Evolutionary conservation across 257 asterid genomes (phyloP).

Genomic region (Lithospermum erythrorhizon): DNA sequence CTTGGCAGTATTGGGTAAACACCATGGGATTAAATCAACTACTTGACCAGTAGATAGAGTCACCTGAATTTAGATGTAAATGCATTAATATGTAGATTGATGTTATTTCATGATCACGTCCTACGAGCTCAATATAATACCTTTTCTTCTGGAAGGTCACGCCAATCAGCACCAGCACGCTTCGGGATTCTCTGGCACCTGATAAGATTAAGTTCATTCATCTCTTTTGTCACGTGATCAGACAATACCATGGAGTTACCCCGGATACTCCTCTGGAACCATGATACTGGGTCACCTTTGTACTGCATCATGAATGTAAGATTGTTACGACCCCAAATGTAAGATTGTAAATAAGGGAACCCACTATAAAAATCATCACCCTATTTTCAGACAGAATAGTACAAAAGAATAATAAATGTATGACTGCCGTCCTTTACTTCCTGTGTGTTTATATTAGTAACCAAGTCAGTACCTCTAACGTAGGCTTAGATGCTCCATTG

Average conservation of each 20-base stretch:
- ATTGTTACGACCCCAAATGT: slow-evolving; percentile 3
- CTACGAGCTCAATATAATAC: slow-evolving; percentile 18
- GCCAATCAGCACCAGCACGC: slow-evolving; percentile 90
- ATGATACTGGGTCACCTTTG: slow-evolving; percentile 57
- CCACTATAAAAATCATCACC: background rate
- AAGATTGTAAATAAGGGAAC: background rate
- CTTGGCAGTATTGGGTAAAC: slow-evolving; percentile 92
- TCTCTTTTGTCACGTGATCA: slow-evolving; percentile 86
- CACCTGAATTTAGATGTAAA: slow-evolving; percentile 34
- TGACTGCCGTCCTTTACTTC: background rate
- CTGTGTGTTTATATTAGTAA: background rate
- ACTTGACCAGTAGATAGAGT: slow-evolving; percentile 67
- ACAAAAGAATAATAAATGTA: background rate
- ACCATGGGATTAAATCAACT: slow-evolving; percentile 94
- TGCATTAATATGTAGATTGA: background rate
- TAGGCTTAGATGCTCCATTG: slow-evolving; percentile 65
- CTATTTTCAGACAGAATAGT: background rate
- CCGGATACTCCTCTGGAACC: slow-evolving; percentile 79
- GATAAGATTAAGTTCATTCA: slow-evolving; percentile 74
- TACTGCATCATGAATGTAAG: slow-evolving; percentile 43
- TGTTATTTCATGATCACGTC: background rate
- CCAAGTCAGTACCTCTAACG: slow-evolving; percentile 37
- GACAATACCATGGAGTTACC: slow-evolving; percentile 42
- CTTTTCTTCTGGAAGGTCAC: slow-evolving; percentile 93
- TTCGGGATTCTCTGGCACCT: slow-evolving; percentile 81